phyloP scores from a whole-genome alignment of 441 rosid species.

The Populus hybrid region DNA sequence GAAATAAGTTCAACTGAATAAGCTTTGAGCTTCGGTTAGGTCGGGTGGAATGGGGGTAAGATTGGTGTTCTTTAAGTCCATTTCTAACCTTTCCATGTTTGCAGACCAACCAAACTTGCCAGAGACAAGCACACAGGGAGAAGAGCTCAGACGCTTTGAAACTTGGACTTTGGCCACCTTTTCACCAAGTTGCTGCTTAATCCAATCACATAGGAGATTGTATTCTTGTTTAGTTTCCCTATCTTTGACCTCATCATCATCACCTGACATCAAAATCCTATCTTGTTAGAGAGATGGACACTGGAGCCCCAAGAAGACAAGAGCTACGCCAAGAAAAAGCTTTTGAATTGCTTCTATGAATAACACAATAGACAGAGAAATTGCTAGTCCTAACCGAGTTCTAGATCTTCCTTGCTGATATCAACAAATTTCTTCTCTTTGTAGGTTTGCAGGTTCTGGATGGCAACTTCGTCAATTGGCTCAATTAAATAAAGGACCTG shows the following conservation, averaged over 20 bases:
- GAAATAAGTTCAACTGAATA: background rate
- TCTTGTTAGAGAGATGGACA: conserved; percentile 8
- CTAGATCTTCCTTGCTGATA: conserved; percentile 96
- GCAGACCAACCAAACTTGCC: conserved; percentile 99
- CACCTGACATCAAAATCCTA: conserved; percentile 42
- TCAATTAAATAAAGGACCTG: conserved; percentile 91
- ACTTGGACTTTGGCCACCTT: conserved; percentile 93
- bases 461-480: conserved; percentile 98
- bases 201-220: conserved; percentile 86
- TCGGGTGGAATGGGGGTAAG: background rate
- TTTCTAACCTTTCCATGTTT: conserved; percentile 89
- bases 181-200: conserved; percentile 94
- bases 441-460: conserved; percentile 91
- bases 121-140: conserved; percentile 97
- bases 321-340: background rate
- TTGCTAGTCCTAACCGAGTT: conserved; percentile 56
- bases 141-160: conserved; percentile 84
- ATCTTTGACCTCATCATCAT: conserved; percentile 89
- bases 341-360: background rate
- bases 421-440: conserved; percentile 97
- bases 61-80: background rate
- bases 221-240: conserved; percentile 77
- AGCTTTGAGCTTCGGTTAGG: background rate
- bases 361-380: background rate
- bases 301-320: background rate